Evolutionary conservation across 805 yeast species (phyloP).

Genomic region (Candida chauliodis): DNA sequence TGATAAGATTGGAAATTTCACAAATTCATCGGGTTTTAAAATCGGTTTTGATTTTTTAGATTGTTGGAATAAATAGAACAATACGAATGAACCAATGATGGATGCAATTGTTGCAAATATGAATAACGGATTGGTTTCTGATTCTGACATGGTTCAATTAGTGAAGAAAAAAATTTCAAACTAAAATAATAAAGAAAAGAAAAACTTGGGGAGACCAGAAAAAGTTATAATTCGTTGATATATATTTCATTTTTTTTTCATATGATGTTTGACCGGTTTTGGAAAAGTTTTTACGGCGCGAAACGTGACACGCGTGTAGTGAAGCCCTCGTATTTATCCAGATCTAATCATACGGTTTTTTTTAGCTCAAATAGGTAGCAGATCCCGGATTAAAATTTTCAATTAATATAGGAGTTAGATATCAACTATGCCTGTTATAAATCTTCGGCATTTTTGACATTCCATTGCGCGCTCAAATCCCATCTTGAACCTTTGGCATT

Average conservation of each 20-base stretch:
- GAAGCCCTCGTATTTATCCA: no score
- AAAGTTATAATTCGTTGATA: neutral
- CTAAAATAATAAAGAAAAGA: no score
- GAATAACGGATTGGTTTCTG: conserved; percentile 38
- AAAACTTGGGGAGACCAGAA: neutral
- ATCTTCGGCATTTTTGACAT: conserved; percentile 53
- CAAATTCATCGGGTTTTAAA: conserved; percentile 63
- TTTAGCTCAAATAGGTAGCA: no score
- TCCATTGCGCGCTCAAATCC: conserved; percentile 85
- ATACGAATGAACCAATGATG: conserved; percentile 31
- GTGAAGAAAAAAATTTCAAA: conserved; percentile 3
- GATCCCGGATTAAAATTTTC: no score
- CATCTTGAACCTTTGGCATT: conserved; percentile 89
- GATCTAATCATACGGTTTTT: no score
- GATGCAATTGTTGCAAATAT: conserved; percentile 39
- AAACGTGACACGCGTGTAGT: no score
- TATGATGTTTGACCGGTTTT: neutral
- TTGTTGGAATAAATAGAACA: conserved; percentile 31
- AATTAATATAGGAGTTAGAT: no score
- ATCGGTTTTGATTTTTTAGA: conserved; percentile 44
- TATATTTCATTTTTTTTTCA: neutral
- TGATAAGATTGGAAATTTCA: conserved; percentile 74
- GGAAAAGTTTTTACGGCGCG: neutral
- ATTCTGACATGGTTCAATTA: conserved; percentile 2
- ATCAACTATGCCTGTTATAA: no score